Conservation (phyloP, 1,284 basidiomycete species). For the Irpex sp. region DNA sequence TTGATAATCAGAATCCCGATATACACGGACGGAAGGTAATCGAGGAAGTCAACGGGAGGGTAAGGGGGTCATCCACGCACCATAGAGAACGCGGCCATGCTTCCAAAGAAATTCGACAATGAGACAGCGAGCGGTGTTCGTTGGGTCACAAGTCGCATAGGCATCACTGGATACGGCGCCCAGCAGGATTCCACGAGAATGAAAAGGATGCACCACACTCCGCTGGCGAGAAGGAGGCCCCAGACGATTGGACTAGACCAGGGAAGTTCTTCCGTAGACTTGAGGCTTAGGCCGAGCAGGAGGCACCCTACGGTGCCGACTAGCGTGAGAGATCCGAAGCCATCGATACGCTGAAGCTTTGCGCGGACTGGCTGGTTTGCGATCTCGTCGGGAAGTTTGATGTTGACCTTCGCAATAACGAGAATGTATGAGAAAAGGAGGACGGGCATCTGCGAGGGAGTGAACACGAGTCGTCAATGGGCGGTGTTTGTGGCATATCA, state of each 20-base stretch:
- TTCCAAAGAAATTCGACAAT: constrained; percentile 82
- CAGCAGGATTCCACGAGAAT: constrained; percentile 79
- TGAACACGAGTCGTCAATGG: constrained; percentile 20
- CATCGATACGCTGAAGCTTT: constrained; percentile 85
- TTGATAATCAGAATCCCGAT: constrained; percentile 18
- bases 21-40: constrained; percentile 3
- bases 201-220: constrained; percentile 66
- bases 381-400: constrained; percentile 67
- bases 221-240: constrained; percentile 68
- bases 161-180: constrained; percentile 88
- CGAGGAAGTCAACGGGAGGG: neutral
- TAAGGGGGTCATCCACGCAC: constrained; percentile 49
- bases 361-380: constrained; percentile 65
- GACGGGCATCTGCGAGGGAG: constrained; percentile 69
- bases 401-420: constrained; percentile 81
- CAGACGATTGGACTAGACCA: constrained; percentile 82
- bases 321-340: constrained; percentile 83
- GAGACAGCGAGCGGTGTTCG: constrained; percentile 86
- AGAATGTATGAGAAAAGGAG: constrained; percentile 75
- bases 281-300: constrained; percentile 83
- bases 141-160: constrained; percentile 78
- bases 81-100: constrained; percentile 83
- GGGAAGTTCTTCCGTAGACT: constrained; percentile 83
- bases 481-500: constrained; percentile 23
- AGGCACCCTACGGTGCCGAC: constrained; percentile 80